phyloP scores from a whole-genome alignment of 2,329 filamentous ascomycete genomes.

The Chaetomium sp. region DNA sequence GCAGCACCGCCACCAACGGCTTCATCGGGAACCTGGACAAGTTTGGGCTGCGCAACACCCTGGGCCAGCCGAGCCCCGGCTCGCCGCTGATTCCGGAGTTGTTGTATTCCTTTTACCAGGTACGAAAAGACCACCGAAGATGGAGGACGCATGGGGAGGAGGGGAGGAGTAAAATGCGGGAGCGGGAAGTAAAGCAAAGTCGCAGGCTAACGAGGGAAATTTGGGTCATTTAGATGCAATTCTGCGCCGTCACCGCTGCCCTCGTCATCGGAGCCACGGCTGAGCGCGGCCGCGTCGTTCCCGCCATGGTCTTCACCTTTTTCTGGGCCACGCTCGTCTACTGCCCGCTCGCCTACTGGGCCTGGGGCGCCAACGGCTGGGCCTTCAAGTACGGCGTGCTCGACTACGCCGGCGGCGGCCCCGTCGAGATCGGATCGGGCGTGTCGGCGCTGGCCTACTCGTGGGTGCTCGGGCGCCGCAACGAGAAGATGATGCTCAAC shows the following conservation, averaged over 20 bases:
- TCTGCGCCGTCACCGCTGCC: constrained; percentile 87
- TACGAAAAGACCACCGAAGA: constrained; percentile 44
- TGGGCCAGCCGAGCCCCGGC: constrained; percentile 82
- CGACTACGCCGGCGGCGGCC: constrained; percentile 94
- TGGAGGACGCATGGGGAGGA: not conserved
- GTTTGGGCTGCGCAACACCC: constrained; percentile 84
- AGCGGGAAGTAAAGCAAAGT: too few species aligned
- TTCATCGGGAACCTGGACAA: constrained; percentile 90
- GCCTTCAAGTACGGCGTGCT: constrained; percentile 86
- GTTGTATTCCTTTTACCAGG: constrained; percentile 92
- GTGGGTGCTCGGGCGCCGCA: constrained; percentile 89
- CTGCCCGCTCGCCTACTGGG: constrained; percentile 95
- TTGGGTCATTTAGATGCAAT: constrained; percentile 75
- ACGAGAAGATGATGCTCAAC: constrained; percentile 99
- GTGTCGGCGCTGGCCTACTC: constrained; percentile 93
- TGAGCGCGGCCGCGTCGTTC: constrained; percentile 89
- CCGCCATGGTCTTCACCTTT: constrained; percentile 93
- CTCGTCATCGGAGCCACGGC: constrained; percentile 91
- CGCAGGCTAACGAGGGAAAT: not conserved
- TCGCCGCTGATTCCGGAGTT: constrained; percentile 86
- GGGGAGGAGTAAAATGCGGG: not conserved
- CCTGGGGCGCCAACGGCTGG: constrained; percentile 95
- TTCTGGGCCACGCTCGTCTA: constrained; percentile 97
- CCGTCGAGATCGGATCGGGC: constrained; percentile 95
- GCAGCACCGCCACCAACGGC: constrained; percentile 74